Base-by-base conservation (phyloP, 768 basidiomycete genomes). In the Albatrellus ellisii region DNA sequence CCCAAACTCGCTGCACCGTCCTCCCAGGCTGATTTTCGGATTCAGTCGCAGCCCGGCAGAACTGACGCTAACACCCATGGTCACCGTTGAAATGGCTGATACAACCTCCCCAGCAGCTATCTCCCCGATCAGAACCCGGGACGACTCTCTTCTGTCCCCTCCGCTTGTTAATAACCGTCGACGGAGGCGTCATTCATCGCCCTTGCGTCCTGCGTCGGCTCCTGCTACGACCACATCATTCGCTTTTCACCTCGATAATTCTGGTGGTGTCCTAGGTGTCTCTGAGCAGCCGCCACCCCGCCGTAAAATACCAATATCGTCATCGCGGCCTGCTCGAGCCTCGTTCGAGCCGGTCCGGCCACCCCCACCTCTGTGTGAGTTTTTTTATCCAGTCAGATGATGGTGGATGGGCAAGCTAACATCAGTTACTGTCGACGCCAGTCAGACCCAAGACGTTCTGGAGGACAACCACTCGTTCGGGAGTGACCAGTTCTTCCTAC, bases 391-490 rank as follows among this genome's bases (percentile, higher is more conserved):
- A 41, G 20, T 6, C 26, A 41, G 5, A 6, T 24, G 7, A 11
- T 11, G 20, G 15, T 14, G 6, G 7, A 10, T 14, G 17, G 14
- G 17, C 20, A n/a, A 4, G 11, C 26, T 3, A 20, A n/a, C 25
- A 40, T 41, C 4, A 28, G 7, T 6, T 39, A 33, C 22, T 22
- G 22, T 25, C 29, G 11, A 26, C 11, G 25, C 25, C 46, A 86
- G 83, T 84, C 26, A 79, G 84, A n/a, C 83, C 84, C 0, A 81
- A 74, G 6, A 80, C 84, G 0, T 85, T 87, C 56, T 87, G 84
- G 84, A 69, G 80, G 25, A 77, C 75, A 48, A 83, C 79, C 1
- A 69, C 62, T 24, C 73, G 77, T 11, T 82, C 80, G 15, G 84
- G 81, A 12, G 79, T 86, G 1, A 68, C 79, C 35, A 70, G 12